Base-by-base conservation (phyloP, 257 asterid species). In the Primulina huaijiensis region DNA sequence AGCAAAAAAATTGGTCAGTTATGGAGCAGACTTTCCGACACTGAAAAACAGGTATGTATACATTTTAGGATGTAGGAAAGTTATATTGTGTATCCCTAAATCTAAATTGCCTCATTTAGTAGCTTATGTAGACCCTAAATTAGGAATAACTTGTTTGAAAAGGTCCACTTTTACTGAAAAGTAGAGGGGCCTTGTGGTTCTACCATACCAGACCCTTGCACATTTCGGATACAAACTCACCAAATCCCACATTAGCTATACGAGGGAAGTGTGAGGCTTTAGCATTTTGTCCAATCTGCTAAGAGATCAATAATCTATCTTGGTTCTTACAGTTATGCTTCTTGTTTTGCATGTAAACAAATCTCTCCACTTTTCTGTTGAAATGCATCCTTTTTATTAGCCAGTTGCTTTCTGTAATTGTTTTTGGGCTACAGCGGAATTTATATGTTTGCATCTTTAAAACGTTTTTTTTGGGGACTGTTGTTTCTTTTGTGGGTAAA, bases 21-120 rank as follows among this genome's bases (percentile, higher is more conserved):
- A 33, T 94, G 97, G 99, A 86, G 82, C 83, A 81, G 83, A 73
- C 83, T 91, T 53, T 70, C 97, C 1, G 97, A 89, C 40, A 80
- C 88, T 6, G 99, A 94, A 77, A 94, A 87, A 74, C 88, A 85
- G 97, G 97, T 91, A 75, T 6, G 33, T 65, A 69, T 61, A 21
- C 55, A 8, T 35, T 37, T 31, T 16, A 12, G 8, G 61, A 63
- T 10, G 34, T 58, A 5, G 16, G 55, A 10, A 67, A 57, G 65
- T 62, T 40, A 61, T 19, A 19, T 53, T 53, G 65, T 62, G 29
- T 35, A 50, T 65, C 37, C 21, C 56, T 12, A 12, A 21, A 9
- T 66, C 46, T 66, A 50, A 50, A 50, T 50, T 20, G 20, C 17
- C 57, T 50, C 57, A 17, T 50, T 16, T 16, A 50, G 8, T 50